Conservation (phyloP, 495 filamentous ascomycete genomes). For the Xylaria longipes region DNA sequence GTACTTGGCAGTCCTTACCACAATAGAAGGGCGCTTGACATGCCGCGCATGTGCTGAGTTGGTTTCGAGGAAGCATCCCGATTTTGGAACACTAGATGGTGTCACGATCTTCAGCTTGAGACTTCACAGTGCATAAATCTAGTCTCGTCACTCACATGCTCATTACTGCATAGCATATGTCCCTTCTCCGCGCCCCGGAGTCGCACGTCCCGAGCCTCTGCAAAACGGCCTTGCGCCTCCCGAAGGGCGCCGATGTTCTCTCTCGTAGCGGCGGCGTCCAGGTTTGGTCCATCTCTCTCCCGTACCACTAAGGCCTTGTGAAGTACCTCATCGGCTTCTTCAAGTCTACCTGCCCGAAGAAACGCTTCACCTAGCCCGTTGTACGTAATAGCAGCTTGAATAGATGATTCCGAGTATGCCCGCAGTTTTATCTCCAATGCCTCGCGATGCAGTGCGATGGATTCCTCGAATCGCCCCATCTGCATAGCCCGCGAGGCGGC, state of each 20-base stretch:
- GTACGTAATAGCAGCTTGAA: background rate
- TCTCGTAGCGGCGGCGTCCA: slow-evolving; percentile 5
- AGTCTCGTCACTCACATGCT: background rate
- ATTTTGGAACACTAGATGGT: background rate
- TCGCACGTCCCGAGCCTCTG: background rate
- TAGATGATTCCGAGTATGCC: background rate
- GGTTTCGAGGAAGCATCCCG: background rate
- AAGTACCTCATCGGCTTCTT: background rate
- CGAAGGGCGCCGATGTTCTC: background rate
- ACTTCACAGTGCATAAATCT: background rate
- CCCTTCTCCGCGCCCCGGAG: background rate
- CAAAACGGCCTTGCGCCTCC: slow-evolving; percentile 4
- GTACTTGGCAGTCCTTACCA: background rate
- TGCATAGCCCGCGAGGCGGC: background rate
- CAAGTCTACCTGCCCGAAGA: background rate
- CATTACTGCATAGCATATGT: slow-evolving; percentile 9
- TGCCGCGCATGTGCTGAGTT: background rate
- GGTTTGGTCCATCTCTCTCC: background rate
- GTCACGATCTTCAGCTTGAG: background rate
- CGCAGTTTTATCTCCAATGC: background rate
- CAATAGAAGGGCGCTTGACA: slow-evolving; percentile 5
- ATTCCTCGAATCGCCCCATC: background rate
- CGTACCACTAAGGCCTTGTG: background rate
- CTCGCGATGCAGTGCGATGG: background rate
- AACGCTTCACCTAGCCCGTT: background rate